phyloP scores from a whole-genome alignment of 2,329 filamentous ascomycete species.

The Proliferodiscus dingleyae region DNA sequence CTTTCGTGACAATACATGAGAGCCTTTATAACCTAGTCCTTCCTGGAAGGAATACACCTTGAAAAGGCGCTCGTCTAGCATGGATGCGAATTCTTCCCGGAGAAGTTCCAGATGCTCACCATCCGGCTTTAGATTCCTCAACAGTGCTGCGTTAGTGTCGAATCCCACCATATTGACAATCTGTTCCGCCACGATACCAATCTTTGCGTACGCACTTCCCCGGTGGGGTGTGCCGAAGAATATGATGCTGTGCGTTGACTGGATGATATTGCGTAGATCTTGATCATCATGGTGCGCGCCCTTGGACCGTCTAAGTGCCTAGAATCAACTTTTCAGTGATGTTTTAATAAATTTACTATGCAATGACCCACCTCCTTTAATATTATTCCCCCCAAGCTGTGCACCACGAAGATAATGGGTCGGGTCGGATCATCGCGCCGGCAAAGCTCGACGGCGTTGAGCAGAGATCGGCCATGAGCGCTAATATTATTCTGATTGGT shows the following conservation, averaged over 20 bases:
- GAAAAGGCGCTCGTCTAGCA: too few relatives aligned
- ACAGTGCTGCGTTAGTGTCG: too few relatives aligned
- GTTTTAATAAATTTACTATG: slow-evolving; percentile 6
- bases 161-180: neutral
- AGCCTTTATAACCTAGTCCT: too few relatives aligned
- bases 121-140: too few relatives aligned
- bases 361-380: slow-evolving; percentile 27
- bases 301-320: too few relatives aligned
- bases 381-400: slow-evolving; percentile 16
- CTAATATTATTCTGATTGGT: slow-evolving; percentile 1
- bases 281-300: neutral
- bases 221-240: slow-evolving; percentile 30
- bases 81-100: too few relatives aligned
- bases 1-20: too few relatives aligned
- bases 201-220: slow-evolving; percentile 12
- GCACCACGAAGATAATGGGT: slow-evolving; percentile 16
- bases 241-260: slow-evolving; percentile 17
- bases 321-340: too few relatives aligned
- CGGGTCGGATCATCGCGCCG: slow-evolving; percentile 2
- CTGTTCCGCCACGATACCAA: slow-evolving; percentile 9
- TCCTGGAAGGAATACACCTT: too few relatives aligned
- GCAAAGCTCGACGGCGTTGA: neutral
- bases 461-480: too few relatives aligned
- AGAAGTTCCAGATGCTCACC: too few relatives aligned
- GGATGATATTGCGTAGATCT: slow-evolving; percentile 15